These are phyloP conservation scores for Phylloporus arenicola DNA, from an alignment of 768 basidiomycete genomes.

Conservation along the genomic window DNA sequence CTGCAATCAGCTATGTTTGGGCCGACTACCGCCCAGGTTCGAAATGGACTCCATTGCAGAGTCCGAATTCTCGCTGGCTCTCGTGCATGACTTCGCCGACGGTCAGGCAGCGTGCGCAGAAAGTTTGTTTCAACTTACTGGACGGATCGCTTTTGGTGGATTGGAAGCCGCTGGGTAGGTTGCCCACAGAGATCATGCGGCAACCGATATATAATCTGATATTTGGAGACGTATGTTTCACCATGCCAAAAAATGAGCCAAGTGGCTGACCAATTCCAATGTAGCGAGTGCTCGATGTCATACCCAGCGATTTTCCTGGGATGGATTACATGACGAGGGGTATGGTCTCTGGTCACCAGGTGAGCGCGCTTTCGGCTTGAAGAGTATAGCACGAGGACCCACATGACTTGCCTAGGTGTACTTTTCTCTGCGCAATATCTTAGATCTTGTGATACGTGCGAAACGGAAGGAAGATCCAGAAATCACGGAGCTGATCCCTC, in stretches of 20 bases:
- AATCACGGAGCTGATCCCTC: constrained; percentile 2
- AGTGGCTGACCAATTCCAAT: too few relatives aligned
- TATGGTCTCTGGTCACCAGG: constrained; percentile 14
- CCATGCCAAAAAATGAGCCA: too few relatives aligned
- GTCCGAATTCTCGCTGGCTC: constrained; percentile 29
- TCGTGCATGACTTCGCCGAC: constrained; percentile 15
- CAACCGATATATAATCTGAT: constrained; percentile 15
- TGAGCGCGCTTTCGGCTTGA: not conserved
- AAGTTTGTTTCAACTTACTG: constrained; percentile 38
- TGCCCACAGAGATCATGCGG: constrained; percentile 26
- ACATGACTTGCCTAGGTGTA: constrained; percentile 8
- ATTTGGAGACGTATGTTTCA: too few relatives aligned
- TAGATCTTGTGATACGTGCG: constrained; percentile 14
- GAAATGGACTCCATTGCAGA: constrained; percentile 18
- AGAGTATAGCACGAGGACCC: not conserved
- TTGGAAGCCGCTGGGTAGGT: constrained; percentile 36
- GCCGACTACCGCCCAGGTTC: constrained; percentile 21
- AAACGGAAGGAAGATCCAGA: not conserved
- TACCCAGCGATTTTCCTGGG: constrained; percentile 21
- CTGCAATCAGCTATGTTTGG: constrained; percentile 30
- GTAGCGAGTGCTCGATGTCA: constrained; percentile 14
- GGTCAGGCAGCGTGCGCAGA: constrained; percentile 15
- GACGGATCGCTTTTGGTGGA: constrained; percentile 38
- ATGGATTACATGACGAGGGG: constrained; percentile 24
- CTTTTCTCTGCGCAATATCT: constrained; percentile 13